Evolutionary conservation across 2,329 filamentous ascomycete species (phyloP).

Genomic region (Parastagonospora avenae): DNA sequence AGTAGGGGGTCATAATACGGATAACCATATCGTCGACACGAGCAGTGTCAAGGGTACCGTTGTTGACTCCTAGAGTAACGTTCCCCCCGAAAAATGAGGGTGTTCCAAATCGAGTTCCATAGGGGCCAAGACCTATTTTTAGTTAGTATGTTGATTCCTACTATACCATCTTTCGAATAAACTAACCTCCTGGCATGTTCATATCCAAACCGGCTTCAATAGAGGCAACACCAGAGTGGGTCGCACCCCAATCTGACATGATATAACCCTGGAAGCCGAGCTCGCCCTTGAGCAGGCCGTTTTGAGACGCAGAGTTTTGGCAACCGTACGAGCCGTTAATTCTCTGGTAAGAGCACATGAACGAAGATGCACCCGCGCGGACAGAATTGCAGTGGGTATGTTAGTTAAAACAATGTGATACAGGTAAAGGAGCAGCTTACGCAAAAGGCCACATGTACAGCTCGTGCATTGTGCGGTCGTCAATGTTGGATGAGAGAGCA

Average conservation of each 20-base stretch:
- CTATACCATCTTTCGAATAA: too few species aligned
- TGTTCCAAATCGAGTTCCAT: slow-evolving; percentile 28
- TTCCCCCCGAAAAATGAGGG: slow-evolving; percentile 54
- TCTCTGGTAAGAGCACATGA: slow-evolving; percentile 64
- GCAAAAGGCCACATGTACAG: slow-evolving; percentile 71
- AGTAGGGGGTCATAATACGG: slow-evolving; percentile 55
- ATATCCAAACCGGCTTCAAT: slow-evolving; percentile 55
- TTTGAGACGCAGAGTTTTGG: slow-evolving; percentile 50
- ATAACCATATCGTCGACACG: slow-evolving; percentile 55
- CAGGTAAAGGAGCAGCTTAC: too few species aligned
- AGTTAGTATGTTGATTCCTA: too few species aligned
- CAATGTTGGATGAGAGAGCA: slow-evolving; percentile 65
- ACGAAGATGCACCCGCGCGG: too few species aligned
- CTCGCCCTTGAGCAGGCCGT: slow-evolving; percentile 58
- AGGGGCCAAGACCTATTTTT: slow-evolving; percentile 39
- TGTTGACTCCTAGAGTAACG: slow-evolving; percentile 45
- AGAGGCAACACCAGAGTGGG: slow-evolving; percentile 51
- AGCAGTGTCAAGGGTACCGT: slow-evolving; percentile 47
- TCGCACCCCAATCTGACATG: slow-evolving; percentile 54
- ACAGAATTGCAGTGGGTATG: too few species aligned
- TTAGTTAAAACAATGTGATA: too few species aligned
- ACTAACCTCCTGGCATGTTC: slow-evolving; percentile 45
- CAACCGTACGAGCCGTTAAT: slow-evolving; percentile 45
- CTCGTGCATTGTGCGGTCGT: slow-evolving; percentile 70
- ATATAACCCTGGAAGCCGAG: slow-evolving; percentile 56